Evolutionary conservation across 176 grass and related monocot genomes (phyloP).

Genomic region (Paspalum vaginatum): DNA sequence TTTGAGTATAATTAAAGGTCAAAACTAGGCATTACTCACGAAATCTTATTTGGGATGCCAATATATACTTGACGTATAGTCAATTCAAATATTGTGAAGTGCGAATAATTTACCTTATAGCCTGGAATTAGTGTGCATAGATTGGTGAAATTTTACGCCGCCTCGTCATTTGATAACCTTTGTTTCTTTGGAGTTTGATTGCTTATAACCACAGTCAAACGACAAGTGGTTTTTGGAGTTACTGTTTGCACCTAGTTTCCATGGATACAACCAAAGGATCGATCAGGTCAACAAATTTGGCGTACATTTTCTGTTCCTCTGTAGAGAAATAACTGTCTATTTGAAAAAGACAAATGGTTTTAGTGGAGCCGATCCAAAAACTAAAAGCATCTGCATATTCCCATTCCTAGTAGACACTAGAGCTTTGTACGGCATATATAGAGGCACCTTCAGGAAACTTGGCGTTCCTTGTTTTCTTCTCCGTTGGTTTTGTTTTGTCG

Average conservation of each 20-base stretch:
- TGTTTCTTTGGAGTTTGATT: not conserved
- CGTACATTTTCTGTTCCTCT: not conserved
- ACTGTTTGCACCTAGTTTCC: not conserved
- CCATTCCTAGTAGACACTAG: constrained; percentile 18
- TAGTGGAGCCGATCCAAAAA: not conserved
- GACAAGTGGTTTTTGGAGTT: not conserved
- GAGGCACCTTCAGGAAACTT: not conserved
- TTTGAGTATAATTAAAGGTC: not conserved
- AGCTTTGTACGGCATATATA: constrained; percentile 26
- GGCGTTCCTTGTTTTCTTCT: constrained; percentile 28
- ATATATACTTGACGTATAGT: not conserved
- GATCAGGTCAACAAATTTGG: not conserved
- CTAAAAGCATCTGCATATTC: not conserved
- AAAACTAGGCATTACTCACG: not conserved
- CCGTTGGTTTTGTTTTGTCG: not conserved
- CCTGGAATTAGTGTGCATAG: too few species aligned
- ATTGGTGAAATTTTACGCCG: not conserved
- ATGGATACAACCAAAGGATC: not conserved
- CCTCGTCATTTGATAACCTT: not conserved
- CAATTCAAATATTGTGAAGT: not conserved
- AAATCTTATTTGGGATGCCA: not conserved
- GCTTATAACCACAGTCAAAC: not conserved
- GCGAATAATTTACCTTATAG: not conserved
- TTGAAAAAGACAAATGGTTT: constrained; percentile 7
- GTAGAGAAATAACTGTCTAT: not conserved